These are phyloP conservation scores for Raphanus sativus DNA, from an alignment of 345 rosid genomes.

Conservation along the genomic window DNA sequence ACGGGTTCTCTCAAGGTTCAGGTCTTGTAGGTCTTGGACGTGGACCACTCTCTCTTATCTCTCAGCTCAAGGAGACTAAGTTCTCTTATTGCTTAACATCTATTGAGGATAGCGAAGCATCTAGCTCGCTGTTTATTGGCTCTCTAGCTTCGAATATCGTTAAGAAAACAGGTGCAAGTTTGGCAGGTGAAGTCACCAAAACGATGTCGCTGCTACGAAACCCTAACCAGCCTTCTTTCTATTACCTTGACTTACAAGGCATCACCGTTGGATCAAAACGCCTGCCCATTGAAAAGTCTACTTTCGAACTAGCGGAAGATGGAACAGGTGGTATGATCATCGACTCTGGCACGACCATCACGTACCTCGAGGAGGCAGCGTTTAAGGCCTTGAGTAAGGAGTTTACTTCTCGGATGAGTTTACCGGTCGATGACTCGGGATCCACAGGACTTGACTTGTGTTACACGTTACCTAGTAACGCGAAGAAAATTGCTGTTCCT, in stretches of 20 bases:
- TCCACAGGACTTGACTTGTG: constrained; percentile 82
- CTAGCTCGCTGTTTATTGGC: constrained; percentile 61
- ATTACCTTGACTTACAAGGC: constrained; percentile 83
- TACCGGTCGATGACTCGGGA: constrained; percentile 53
- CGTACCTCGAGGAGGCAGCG: constrained; percentile 62
- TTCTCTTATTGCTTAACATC: constrained; percentile 84
- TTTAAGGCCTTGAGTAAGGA: constrained; percentile 52
- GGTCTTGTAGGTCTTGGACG: constrained; percentile 92
- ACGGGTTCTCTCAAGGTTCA: constrained; percentile 77
- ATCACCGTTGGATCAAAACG: constrained; percentile 70
- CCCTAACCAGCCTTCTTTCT: constrained; percentile 75
- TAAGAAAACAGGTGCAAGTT: not conserved
- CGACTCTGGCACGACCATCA: constrained; percentile 90
- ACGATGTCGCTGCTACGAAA: constrained; percentile 63
- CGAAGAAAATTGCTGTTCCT: constrained; percentile 53
- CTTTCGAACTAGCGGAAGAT: constrained; percentile 61
- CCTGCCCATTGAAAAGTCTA: constrained; percentile 62
- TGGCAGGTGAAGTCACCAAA: constrained; percentile 24
- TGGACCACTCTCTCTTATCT: constrained; percentile 68
- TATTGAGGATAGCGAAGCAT: constrained; percentile 48
- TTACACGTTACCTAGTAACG: constrained; percentile 50
- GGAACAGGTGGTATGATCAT: constrained; percentile 89
- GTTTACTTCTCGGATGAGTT: constrained; percentile 52
- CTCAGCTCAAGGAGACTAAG: constrained; percentile 70
- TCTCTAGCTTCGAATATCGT: constrained; percentile 37